phyloP scores from a whole-genome alignment of 108 stramenopile species.

The Discostella pseudostelligera region DNA sequence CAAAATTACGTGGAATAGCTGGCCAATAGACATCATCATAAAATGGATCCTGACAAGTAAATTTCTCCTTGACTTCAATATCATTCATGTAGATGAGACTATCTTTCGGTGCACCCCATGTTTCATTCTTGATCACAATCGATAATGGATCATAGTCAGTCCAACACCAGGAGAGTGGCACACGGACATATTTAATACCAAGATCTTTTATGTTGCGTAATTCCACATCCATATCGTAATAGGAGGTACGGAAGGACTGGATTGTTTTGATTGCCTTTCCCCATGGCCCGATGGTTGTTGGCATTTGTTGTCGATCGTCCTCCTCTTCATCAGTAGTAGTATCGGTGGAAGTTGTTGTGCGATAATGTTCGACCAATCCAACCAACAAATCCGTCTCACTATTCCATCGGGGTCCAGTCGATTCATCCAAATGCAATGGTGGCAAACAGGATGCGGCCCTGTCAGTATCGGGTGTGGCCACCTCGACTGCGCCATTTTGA shows the following conservation, averaged over 20 bases:
- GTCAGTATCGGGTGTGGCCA: constrained; percentile 57
- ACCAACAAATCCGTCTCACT: constrained; percentile 74
- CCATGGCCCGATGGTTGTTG: constrained; percentile 34
- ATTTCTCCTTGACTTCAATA: constrained; percentile 45
- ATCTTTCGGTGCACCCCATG: constrained; percentile 16
- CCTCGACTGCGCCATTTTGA: constrained; percentile 59
- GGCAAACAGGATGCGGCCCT: constrained; percentile 63
- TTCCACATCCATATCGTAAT: constrained; percentile 63
- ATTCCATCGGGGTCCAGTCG: constrained; percentile 67
- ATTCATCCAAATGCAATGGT: constrained; percentile 52
- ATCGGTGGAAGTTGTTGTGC: not conserved
- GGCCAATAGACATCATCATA: constrained; percentile 60
- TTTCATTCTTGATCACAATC: constrained; percentile 25
- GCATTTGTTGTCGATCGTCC: too few species aligned
- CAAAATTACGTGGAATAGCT: constrained; percentile 57
- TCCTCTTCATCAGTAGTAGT: constrained; percentile 14
- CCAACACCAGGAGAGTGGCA: constrained; percentile 77
- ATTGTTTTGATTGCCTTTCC: constrained; percentile 54
- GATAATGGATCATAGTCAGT: constrained; percentile 58
- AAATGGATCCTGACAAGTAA: constrained; percentile 72
- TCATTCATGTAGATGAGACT: constrained; percentile 24
- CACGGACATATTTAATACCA: constrained; percentile 60
- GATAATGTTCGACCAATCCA: constrained; percentile 36
- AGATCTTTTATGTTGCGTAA: constrained; percentile 40
- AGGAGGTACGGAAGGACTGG: constrained; percentile 61